Conservation (phyloP, 2,329 filamentous ascomycete species). For the Cladorrhinum sp. region DNA sequence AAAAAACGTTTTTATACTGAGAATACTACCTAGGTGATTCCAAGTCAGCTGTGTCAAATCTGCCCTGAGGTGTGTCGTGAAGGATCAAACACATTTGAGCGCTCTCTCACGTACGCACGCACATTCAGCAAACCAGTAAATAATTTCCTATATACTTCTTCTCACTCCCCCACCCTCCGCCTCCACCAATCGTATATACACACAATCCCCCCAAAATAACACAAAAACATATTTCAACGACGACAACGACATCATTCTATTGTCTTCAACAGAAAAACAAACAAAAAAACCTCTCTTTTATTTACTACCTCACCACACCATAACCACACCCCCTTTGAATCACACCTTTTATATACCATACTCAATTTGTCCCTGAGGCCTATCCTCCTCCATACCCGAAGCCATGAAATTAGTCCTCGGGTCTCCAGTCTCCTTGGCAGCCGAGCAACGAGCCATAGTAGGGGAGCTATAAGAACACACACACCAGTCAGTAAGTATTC, state of each 20-base stretch:
- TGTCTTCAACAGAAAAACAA: not conserved
- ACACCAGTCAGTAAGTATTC: not conserved
- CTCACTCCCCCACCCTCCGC: no score
- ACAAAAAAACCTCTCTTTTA: not conserved
- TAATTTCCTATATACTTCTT: no score
- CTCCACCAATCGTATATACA: not conserved
- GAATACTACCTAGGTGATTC: no score
- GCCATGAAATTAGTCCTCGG: conserved; percentile 78
- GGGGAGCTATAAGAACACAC: conserved; percentile 64
- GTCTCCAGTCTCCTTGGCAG: conserved; percentile 80
- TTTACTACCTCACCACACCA: not conserved
- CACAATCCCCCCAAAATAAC: not conserved
- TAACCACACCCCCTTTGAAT: not conserved
- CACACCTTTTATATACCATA: conserved; percentile 48
- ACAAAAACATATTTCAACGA: not conserved
- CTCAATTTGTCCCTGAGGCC: conserved; percentile 58
- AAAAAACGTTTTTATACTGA: no score
- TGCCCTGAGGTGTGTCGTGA: no score
- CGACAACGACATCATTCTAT: not conserved
- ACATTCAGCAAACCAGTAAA: no score
- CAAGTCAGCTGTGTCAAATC: no score
- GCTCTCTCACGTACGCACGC: no score
- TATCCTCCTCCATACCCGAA: conserved; percentile 62
- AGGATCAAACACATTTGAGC: no score
- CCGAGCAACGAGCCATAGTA: conserved; percentile 97